Conservation (phyloP, 2,329 filamentous ascomycete genomes). For the Plectosphaerella sp. region DNA sequence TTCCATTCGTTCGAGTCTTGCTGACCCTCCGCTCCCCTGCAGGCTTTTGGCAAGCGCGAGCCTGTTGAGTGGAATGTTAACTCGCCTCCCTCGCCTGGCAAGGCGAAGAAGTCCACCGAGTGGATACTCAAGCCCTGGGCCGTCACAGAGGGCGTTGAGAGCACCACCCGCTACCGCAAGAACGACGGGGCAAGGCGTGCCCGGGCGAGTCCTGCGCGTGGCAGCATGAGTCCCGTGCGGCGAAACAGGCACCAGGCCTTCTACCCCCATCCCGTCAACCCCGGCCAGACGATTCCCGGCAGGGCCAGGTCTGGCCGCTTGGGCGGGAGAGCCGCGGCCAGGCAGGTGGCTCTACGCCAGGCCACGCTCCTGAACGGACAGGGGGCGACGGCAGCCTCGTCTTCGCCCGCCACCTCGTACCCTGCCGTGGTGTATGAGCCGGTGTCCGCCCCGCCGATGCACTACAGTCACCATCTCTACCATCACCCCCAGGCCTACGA, state of each 20-base stretch:
- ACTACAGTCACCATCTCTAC: too few species aligned
- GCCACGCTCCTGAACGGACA: too few species aligned
- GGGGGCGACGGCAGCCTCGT: too few species aligned
- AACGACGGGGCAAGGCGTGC: conserved; percentile 11
- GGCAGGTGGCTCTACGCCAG: neutral
- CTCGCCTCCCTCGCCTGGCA: conserved; percentile 40
- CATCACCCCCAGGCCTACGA: too few species aligned
- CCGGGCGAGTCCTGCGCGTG: conserved; percentile 18
- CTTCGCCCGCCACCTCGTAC: too few species aligned
- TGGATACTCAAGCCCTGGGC: conserved; percentile 76
- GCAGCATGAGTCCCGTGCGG: neutral
- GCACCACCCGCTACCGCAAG: conserved; percentile 67
- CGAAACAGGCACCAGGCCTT: neutral
- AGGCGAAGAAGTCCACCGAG: conserved; percentile 57
- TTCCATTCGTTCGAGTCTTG: neutral
- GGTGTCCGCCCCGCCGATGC: too few species aligned
- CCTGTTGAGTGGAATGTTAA: conserved; percentile 24
- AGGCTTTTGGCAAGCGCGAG: conserved; percentile 39
- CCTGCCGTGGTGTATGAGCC: too few species aligned
- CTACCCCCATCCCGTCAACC: conserved; percentile 13
- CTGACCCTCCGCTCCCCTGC: neutral
- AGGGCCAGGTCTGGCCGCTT: conserved; percentile 25
- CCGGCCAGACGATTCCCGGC: conserved; percentile 20
- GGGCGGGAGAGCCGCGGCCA: conserved; percentile 26
- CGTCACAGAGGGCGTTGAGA: conserved; percentile 68